A percentile compares a stretch with the other conserved stretches of the same genome.
Conservation (phyloP, 2,329 filamentous ascomycete species). For the Colletotrichum tamarilloi region DNA sequence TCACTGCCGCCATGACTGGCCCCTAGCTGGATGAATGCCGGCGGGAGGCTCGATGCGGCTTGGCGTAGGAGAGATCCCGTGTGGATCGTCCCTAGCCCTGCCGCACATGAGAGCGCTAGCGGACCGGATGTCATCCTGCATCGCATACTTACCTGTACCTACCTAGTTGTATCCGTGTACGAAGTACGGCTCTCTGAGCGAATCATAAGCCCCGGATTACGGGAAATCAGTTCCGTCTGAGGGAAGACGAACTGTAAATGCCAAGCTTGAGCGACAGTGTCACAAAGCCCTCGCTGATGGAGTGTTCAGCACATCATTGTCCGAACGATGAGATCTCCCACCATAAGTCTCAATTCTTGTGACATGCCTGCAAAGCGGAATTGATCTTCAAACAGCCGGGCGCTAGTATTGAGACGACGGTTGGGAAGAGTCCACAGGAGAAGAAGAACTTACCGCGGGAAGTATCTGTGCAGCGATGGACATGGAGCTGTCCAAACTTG, state of each 20-base stretch:
- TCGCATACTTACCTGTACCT: not conserved
- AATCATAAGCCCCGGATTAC: not conserved
- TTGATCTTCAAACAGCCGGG: not conserved
- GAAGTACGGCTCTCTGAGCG: not conserved
- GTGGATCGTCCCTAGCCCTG: not conserved
- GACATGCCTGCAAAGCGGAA: not conserved
- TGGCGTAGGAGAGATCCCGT: not conserved
- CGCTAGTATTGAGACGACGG: not conserved
- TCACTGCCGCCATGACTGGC: not conserved
- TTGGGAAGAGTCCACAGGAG: too few species aligned
- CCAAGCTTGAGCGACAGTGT: not conserved
- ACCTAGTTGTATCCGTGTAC: not conserved
- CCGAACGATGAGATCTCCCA: not conserved
- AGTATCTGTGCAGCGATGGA: not conserved
- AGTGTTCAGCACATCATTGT: constrained; percentile 2
- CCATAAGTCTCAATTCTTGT: too few species aligned
- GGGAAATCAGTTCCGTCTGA: not conserved
- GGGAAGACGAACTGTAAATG: not conserved
- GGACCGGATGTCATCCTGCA: not conserved
- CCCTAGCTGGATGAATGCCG: not conserved
- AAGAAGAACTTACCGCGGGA: too few species aligned
- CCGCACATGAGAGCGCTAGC: not conserved
- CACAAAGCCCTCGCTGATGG: not conserved
- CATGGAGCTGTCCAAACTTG: not conserved
- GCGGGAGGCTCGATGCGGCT: not conserved